Percentiles rank a stretch among this genome's conserved stretches.
Conservation (phyloP, 2,329 filamentous ascomycete genomes). For the Ophiosphaerella korrae region DNA sequence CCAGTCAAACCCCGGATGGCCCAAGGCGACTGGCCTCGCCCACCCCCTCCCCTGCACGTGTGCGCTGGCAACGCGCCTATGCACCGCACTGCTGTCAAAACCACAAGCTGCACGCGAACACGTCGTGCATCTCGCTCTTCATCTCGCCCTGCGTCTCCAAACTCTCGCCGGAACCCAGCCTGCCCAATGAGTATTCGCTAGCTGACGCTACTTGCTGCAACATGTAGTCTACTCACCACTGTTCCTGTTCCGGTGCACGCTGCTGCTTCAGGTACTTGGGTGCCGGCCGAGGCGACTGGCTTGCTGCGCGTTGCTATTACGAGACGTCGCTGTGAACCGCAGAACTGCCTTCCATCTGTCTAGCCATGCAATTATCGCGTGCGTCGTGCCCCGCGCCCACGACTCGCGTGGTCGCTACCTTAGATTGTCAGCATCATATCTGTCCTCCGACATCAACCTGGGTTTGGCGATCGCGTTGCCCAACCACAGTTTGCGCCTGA, state of each 20-base stretch:
- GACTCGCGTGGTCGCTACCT: constrained; percentile 15
- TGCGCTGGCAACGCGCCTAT: constrained; percentile 39
- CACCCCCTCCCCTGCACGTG: constrained; percentile 19
- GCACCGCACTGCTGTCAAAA: constrained; percentile 34
- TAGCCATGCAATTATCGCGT: constrained; percentile 13
- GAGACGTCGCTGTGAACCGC: constrained; percentile 1
- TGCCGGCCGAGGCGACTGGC: constrained; percentile 3
- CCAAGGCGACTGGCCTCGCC: constrained; percentile 22
- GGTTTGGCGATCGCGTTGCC: constrained; percentile 28
- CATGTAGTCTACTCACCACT: no score
- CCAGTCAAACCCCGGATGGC: constrained; percentile 15
- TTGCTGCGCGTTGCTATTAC: constrained; percentile 15
- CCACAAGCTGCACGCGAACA: constrained; percentile 31
- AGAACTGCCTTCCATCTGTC: neutral
- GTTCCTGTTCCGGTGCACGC: constrained; percentile 13
- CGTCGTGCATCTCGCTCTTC: constrained; percentile 37
- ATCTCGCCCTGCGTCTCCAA: constrained; percentile 33
- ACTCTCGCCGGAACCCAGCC: constrained; percentile 4
- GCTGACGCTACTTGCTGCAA: no score
- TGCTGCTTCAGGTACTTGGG: constrained; percentile 16
- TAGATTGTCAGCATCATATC: constrained; percentile 3
- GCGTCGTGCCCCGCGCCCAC: constrained; percentile 16
- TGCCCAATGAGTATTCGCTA: constrained; percentile 23
- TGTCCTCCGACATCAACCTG: constrained; percentile 10
- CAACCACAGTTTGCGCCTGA: constrained; percentile 29